Percentiles rank a stretch among this genome's conserved stretches.
Conservation (phyloP, 495 filamentous ascomycete genomes). For the Penicillium lagena region DNA sequence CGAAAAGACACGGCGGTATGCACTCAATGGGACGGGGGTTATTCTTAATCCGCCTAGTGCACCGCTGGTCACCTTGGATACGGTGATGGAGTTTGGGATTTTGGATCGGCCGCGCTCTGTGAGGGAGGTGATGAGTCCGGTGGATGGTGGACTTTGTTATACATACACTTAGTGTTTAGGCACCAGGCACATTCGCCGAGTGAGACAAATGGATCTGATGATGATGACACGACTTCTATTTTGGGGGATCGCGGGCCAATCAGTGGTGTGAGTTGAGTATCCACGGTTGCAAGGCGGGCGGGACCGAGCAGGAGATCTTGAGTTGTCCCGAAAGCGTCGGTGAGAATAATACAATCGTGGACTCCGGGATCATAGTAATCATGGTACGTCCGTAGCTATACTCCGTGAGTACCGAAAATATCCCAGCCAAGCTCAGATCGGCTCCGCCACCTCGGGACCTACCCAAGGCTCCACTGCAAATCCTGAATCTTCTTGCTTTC, state of each 20-base stretch:
- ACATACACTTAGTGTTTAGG: conserved; percentile 1
- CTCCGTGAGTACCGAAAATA: too few relatives aligned
- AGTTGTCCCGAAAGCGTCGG: too few relatives aligned
- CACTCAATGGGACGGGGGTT: conserved; percentile 21
- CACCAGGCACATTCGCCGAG: background rate
- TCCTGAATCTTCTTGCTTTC: background rate
- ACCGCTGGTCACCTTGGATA: conserved; percentile 15
- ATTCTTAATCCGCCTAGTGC: conserved; percentile 18
- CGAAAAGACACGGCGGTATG: conserved; percentile 7
- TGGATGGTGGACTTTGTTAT: conserved; percentile 14
- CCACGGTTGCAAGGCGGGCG: too few relatives aligned
- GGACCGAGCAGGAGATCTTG: too few relatives aligned
- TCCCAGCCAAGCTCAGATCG: too few relatives aligned
- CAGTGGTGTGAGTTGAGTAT: too few relatives aligned
- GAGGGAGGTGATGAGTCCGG: conserved; percentile 21
- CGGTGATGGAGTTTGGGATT: conserved; percentile 21
- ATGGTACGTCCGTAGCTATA: too few relatives aligned
- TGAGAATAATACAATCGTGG: too few relatives aligned
- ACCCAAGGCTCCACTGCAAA: too few relatives aligned
- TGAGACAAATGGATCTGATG: background rate
- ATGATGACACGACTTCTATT: conserved; percentile 6
- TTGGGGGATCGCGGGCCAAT: conserved; percentile 7
- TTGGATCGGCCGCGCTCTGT: conserved; percentile 14
- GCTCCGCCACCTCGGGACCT: too few relatives aligned
- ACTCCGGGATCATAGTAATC: too few relatives aligned